Evolutionary conservation across 768 basidiomycete species (phyloP), one percentile per base, ranked within the genome.

Genomic region (Termitomyces titanicus): DNA sequence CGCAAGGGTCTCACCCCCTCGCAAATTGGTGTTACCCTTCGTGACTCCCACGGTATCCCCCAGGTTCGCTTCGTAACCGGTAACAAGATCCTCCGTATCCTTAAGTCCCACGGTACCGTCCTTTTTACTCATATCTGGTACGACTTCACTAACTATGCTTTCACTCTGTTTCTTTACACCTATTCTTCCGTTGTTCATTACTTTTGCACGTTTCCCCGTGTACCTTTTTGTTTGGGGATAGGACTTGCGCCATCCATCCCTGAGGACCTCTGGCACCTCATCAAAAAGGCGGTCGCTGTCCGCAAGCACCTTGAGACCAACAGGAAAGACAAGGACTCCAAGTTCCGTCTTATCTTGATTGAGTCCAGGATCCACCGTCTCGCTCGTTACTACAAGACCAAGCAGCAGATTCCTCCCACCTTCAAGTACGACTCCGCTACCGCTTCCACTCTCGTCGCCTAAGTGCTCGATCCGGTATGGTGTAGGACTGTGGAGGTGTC

Each of bases 231-330:
- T 80, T 77, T 78, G 77, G 73, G 74, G 73, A 79, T 77, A 96
- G 94, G 92, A 77, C 90, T 98, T 78, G 94, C 88, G 73, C 94
- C 96, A 68, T 83, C 86, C 76, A 92, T 98, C 79, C 96, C 96
- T 66, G 96, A 99, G 85, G 96, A 97, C 84, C 89, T 98, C 60
- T 97, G 93, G 89, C 89, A 94, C 84, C 88, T 97, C 75, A 89
- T 98, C 85, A 98, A 98, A 88, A 99, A 98, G 87, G 96, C 96
- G 73, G 94, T 99, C 69, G 82, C 92, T 66, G 94, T 99, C 69
- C 94, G 95, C 77, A 98, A 98, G 83, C 96, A 98, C 77, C 85
- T 99, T 65, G 93, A 97, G 76, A 81, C 83, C 68, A 98, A 97
- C 89, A 88, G 96, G 72, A 96, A 95, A 75, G 96, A 99, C 84